A percentile compares a stretch with the other conserved stretches of the same genome.
Evolutionary conservation across 768 basidiomycete genomes (phyloP).

Genomic region (Gymnopilus junonius): DNA sequence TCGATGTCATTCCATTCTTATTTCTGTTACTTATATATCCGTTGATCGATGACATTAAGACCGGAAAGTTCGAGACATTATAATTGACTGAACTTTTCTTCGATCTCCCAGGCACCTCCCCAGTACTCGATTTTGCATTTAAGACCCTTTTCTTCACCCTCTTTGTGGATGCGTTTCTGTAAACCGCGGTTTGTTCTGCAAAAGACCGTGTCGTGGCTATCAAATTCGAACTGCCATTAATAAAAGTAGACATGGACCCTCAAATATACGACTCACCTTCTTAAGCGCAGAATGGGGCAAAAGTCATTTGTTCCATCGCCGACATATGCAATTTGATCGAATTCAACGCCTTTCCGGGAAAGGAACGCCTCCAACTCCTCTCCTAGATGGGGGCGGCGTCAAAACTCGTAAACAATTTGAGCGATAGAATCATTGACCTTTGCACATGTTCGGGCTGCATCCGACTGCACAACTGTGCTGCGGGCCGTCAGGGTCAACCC

Average conservation of each 20-base stretch:
- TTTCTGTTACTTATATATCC: slow-evolving; percentile 30
- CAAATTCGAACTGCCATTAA: not conserved
- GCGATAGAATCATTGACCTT: slow-evolving; percentile 53
- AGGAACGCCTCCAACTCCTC: slow-evolving; percentile 90
- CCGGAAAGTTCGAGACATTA: slow-evolving; percentile 23
- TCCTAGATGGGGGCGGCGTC: slow-evolving; percentile 50
- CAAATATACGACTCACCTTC: slow-evolving; percentile 52
- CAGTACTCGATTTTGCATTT: slow-evolving; percentile 80
- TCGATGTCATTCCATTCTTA: slow-evolving; percentile 22
- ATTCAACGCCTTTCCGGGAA: slow-evolving; percentile 57
- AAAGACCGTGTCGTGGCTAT: slow-evolving; percentile 81
- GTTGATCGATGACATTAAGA: slow-evolving; percentile 21
- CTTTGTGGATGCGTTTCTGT: slow-evolving; percentile 74
- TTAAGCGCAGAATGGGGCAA: slow-evolving; percentile 85
- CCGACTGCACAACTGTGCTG: slow-evolving; percentile 88
- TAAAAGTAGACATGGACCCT: not conserved
- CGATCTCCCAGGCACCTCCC: slow-evolving; percentile 96
- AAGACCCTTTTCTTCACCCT: slow-evolving; percentile 68
- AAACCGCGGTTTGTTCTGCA: slow-evolving; percentile 82
- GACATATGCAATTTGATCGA: slow-evolving; percentile 84
- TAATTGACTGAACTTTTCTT: slow-evolving; percentile 70
- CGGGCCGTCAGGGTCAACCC: slow-evolving; percentile 74
- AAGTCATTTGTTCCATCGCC: slow-evolving; percentile 97
- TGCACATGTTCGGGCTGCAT: slow-evolving; percentile 98
- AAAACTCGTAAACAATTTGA: not conserved